Evolutionary conservation across 371 early-diverging fungal species (phyloP), one percentile per base, ranked within the genome.

Genomic region (Syncephalastrum contaminatum): DNA sequence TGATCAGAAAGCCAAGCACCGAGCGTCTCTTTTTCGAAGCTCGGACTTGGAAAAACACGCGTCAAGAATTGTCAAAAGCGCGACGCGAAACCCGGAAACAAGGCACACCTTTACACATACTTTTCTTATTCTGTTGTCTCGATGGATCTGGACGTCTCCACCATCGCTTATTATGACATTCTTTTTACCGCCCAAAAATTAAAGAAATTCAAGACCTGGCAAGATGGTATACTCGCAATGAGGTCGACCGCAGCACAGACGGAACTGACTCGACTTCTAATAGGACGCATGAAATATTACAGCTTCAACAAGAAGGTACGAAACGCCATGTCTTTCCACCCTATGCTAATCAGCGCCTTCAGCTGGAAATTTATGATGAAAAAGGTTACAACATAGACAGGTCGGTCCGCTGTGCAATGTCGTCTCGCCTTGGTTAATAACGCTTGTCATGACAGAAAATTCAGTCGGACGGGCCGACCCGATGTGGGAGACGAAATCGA

Each of bases 161-260:
- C 49, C 18, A 45, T 67, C 12, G 40, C 51, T 27, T 56, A 64
- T 14, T 73, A 56, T 46, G 40, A 53, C 56, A 70, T 75, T 5
- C 63, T 84, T 20, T 85, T 79, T 50, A 85, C 86, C 15, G 71
- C 73, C 8, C 86, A 85, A 58, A 84, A 84, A 53, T 58, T 52
- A 5, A 85, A 84, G 58, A 85, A 85, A 51, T 67, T 67, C 52
- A 85, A 85, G 58, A 84, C 81, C 13, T 85, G 84, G 84, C 84
- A 83, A 53, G 86, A 85, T 60, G 86, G 85, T 78, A 69, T 39
- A 46, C 46, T 8, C 12, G 1, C 24, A 25, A 7, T 25, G 1
- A 0, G 19, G 47, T 41, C 4, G 3, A 10, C 14, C 15, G 20
- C 24, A 20, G 4, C 14, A 20, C 7, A 22, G 8, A 10, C 40